phyloP scores from a whole-genome alignment of 164 flowering plant genomes.

The Liriodendron chinense region DNA sequence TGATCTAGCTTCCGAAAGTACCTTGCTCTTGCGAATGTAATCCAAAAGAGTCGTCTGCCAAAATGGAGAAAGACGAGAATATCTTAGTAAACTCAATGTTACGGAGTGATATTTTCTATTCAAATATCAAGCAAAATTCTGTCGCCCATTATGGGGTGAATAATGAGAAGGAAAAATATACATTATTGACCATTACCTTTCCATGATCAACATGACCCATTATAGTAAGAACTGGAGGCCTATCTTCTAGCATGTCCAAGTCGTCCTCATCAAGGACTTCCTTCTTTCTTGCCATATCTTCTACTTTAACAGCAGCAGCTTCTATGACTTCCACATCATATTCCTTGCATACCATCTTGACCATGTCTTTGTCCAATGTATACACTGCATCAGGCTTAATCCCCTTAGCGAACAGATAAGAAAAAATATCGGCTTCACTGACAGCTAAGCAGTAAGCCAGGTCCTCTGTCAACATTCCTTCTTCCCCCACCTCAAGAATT shows the following conservation, averaged over 20 bases:
- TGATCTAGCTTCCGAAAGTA: slow-evolving; percentile 23
- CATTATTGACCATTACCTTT: slow-evolving; percentile 44
- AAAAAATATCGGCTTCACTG: slow-evolving; percentile 83
- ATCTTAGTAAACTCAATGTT: slow-evolving; percentile 20
- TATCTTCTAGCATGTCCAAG: slow-evolving; percentile 68
- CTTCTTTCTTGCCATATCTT: slow-evolving; percentile 85
- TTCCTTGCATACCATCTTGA: slow-evolving; percentile 80
- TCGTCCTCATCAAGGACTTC: slow-evolving; percentile 85
- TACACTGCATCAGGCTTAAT: slow-evolving; percentile 78
- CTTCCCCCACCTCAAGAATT: slow-evolving; percentile 84
- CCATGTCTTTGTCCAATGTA: slow-evolving; percentile 70
- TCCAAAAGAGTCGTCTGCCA: slow-evolving; percentile 97
- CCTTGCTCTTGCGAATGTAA: slow-evolving; percentile 86
- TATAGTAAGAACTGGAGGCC: slow-evolving; percentile 93
- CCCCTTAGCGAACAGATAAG: slow-evolving; percentile 68
- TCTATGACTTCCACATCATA: slow-evolving; percentile 85
- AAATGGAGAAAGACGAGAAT: slow-evolving; percentile 18
- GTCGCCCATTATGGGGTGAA: not conserved
- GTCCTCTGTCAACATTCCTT: slow-evolving; percentile 81
- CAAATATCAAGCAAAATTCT: not conserved
- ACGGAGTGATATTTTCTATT: not conserved
- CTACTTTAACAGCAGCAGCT: slow-evolving; percentile 62
- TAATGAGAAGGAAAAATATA: not conserved
- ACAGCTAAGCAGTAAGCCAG: slow-evolving; percentile 73
- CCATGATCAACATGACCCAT: slow-evolving; percentile 99